Evolutionary conservation across 345 rosid species (phyloP), one percentile per base, ranked within the genome.

Genomic region (Populus pruinosa): DNA sequence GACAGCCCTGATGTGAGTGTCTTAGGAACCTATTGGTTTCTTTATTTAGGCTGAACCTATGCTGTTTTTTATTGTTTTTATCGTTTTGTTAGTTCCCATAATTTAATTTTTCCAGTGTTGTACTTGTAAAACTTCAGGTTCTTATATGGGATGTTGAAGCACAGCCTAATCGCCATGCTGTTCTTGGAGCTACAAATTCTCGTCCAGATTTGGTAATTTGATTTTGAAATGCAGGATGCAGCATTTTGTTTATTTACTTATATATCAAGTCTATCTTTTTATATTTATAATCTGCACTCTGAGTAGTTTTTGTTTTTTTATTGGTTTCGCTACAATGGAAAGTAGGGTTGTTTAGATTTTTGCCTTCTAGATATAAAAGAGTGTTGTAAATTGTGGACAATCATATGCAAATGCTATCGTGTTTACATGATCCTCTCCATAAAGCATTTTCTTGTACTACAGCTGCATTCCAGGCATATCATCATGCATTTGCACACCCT

Each of bases 101-200:
- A 43, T 74, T 71, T 29, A 49, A 64, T 81, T 23, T 81, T 70
- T 12, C 68, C 53, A 38, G 21, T 16, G 67, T 20, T 81, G 69
- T 7, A 21, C 71, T 73, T 83, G 12, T 69, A 69, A 73, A 77
- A 83, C 72, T 76, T 77, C 84, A 96, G 99, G 96, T 96, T 85
- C 97, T 94, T 78, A 89, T 96, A 73, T 96, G 99, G 99, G 99
- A 96, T 78, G 97, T 96, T 69, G 99, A 94, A 85, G 89, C 98
- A 73, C 99, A 96, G 84, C 99, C 99, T 61, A 96, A 91, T 78
- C 97, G 98, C 62, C 98, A 96, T 89, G 98, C 99, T 75, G 97
- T 96, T 68, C 91, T 86, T 87, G 99, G 99, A 81, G 96, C 99
- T 47, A 79, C 95, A 21, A 82, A 85, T 85, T 96, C 99, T 70